Percentiles rank a stretch among this genome's conserved stretches.
Conservation (phyloP, 192 early-diverging fungal genomes). For the Podila clonocystis region DNA sequence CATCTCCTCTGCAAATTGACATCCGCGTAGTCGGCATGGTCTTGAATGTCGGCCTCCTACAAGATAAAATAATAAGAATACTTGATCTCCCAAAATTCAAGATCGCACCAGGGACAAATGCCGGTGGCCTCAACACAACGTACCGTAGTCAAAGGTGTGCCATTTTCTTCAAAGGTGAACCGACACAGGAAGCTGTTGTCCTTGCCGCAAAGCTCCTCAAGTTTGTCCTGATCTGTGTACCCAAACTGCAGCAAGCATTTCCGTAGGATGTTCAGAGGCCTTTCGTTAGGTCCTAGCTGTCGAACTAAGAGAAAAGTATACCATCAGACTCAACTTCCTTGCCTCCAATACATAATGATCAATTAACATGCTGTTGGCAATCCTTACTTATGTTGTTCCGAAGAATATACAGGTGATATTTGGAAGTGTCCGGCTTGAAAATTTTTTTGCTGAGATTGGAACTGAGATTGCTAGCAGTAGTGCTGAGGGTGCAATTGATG, state of each 20-base stretch:
- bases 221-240: slow-evolving; percentile 78
- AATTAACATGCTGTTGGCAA: background rate
- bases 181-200: slow-evolving; percentile 87
- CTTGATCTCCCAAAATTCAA: too few species aligned
- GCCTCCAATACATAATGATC: background rate
- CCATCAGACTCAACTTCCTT: too few species aligned
- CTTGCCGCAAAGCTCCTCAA: slow-evolving; percentile 83
- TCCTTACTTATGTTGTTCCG: slow-evolving; percentile 54
- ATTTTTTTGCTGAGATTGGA: slow-evolving; percentile 83
- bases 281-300: slow-evolving; percentile 71
- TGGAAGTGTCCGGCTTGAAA: slow-evolving; percentile 77
- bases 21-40: slow-evolving; percentile 56
- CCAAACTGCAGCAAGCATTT: slow-evolving; percentile 81
- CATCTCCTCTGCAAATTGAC: slow-evolving; percentile 79
- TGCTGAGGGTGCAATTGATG: slow-evolving; percentile 72
- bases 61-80: background rate
- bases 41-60: slow-evolving; percentile 55
- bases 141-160: slow-evolving; percentile 47
- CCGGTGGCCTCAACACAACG: slow-evolving; percentile 32
- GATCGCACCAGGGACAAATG: too few species aligned
- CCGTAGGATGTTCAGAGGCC: slow-evolving; percentile 79
- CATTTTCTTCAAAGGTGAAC: slow-evolving; percentile 72
- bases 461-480: slow-evolving; percentile 80
- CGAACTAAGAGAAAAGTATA: slow-evolving; percentile 68
- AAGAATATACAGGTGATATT: slow-evolving; percentile 55